Base-by-base conservation (phyloP, 2,329 filamentous ascomycete genomes). In the Capronia coronata region DNA sequence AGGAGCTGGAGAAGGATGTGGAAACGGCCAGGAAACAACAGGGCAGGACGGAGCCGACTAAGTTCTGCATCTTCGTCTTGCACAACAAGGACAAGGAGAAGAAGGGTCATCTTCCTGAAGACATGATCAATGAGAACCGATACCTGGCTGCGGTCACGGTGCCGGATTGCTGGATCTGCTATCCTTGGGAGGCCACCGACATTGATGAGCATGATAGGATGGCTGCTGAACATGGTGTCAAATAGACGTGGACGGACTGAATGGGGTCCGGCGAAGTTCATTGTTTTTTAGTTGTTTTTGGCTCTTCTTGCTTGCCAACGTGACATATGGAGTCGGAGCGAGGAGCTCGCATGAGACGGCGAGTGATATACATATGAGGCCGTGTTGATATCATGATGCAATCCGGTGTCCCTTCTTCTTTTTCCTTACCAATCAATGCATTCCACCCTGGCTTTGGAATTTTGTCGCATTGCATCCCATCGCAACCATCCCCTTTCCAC, bases 71-170 rank as follows among this genome's bases (percentile, higher is more conserved):
- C 65, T 98, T 98, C 68, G 93, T 98, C 49, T 77, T 98, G 64
- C 93, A 98, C 83, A 98, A 98, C 78, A 98, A 98, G 81, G 82
- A 96, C 71, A 97, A 98, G 79, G 58, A 73, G 48, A 98, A 98
- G 83, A 95, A 96, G 78, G 93, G 93, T 46, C 72, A 71, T 16
- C 76, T 98, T 49, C 90, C 93, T 9, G 64, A 79, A 16, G 82
- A 88, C 30, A 88, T 97, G 79, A 75, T 91, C 39, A 55, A 57
- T 57, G 71, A 76, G 34, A 71, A 82, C 48, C 77, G 84, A 62
- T 98, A 98, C 71, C 70, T 86, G 59, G 93, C 93, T 18, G 88
- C 93, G 18, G 76, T 84, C 65, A 97, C 91, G 4, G 86, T 94
- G 25, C 80, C 79, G n/a, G 91, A 98, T 70, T 84, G 89, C 59